phyloP scores from a whole-genome alignment of 1,284 basidiomycete species.

The Sutorius eximius region DNA sequence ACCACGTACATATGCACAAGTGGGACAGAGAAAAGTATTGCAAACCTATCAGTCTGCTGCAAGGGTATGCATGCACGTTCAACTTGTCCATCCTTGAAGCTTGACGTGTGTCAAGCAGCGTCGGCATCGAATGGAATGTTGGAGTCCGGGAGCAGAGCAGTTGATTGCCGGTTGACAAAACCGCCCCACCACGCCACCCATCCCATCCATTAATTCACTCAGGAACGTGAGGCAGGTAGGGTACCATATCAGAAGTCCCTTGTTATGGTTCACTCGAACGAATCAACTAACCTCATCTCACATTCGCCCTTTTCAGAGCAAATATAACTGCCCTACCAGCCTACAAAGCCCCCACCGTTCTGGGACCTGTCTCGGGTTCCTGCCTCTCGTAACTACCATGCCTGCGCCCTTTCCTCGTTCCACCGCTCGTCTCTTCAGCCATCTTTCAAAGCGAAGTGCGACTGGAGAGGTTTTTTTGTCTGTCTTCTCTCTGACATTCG shows the following conservation, averaged over 20 bases:
- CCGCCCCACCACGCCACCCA: too few relatives aligned
- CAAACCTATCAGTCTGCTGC: too few relatives aligned
- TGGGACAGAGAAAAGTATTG: too few relatives aligned
- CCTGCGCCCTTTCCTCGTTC: not conserved
- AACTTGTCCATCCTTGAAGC: too few relatives aligned
- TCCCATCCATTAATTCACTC: too few relatives aligned
- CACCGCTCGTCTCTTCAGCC: not conserved
- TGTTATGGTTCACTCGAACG: not conserved
- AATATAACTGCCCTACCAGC: not conserved
- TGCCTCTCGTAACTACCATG: slow-evolving; percentile 9
- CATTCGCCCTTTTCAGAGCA: not conserved
- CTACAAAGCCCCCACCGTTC: not conserved
- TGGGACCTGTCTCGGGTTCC: not conserved
- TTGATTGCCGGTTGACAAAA: too few relatives aligned
- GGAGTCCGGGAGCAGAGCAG: too few relatives aligned
- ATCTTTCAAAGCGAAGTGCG: slow-evolving; percentile 11
- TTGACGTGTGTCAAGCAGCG: too few relatives aligned
- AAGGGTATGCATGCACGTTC: too few relatives aligned
- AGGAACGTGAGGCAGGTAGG: not conserved
- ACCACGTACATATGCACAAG: too few relatives aligned
- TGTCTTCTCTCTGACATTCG: not conserved
- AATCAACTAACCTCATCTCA: too few relatives aligned
- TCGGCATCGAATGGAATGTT: too few relatives aligned
- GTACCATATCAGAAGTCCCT: not conserved
- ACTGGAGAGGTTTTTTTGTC: slow-evolving; percentile 21